phyloP scores from a whole-genome alignment of 2,329 filamentous ascomycete genomes.

The Cadophora sp. region DNA sequence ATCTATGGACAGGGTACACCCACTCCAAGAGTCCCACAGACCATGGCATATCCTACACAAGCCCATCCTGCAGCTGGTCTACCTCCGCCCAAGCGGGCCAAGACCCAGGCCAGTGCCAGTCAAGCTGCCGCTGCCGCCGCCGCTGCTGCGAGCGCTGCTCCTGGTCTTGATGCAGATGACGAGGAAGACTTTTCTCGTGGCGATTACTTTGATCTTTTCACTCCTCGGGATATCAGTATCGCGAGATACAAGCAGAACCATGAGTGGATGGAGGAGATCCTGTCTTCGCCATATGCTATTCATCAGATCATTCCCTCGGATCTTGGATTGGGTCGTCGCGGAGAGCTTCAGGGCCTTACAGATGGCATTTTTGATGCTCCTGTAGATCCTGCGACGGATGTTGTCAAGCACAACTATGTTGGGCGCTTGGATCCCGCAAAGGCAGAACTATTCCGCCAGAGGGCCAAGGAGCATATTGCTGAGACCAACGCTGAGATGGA shows the following conservation, averaged over 20 bases:
- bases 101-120: constrained; percentile 35
- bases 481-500: constrained; percentile 83
- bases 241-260: constrained; percentile 93
- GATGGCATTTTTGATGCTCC: constrained; percentile 81
- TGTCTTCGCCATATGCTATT: constrained; percentile 88
- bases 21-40: constrained; percentile 50
- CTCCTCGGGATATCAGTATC: constrained; percentile 86
- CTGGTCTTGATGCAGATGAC: constrained; percentile 65
- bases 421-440: constrained; percentile 76
- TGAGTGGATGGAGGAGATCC: constrained; percentile 98
- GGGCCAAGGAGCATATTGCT: constrained; percentile 74
- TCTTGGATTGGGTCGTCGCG: constrained; percentile 83
- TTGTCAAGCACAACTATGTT: constrained; percentile 43
- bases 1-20: constrained; percentile 39
- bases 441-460: constrained; percentile 82
- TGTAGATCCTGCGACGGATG: constrained; percentile 51
- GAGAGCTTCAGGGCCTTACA: constrained; percentile 81
- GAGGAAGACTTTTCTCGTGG: constrained; percentile 88
- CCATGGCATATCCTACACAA: constrained; percentile 68
- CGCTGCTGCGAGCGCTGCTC: constrained; percentile 27
- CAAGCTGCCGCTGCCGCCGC: constrained; percentile 31
- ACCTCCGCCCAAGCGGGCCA: constrained; percentile 62
- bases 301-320: constrained; percentile 86
- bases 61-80: constrained; percentile 50
- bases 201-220: constrained; percentile 89